A percentile compares a stretch with the other conserved stretches of the same genome.
phyloP scores from a whole-genome alignment of 805 yeast species.

The Millerozyma miso region DNA sequence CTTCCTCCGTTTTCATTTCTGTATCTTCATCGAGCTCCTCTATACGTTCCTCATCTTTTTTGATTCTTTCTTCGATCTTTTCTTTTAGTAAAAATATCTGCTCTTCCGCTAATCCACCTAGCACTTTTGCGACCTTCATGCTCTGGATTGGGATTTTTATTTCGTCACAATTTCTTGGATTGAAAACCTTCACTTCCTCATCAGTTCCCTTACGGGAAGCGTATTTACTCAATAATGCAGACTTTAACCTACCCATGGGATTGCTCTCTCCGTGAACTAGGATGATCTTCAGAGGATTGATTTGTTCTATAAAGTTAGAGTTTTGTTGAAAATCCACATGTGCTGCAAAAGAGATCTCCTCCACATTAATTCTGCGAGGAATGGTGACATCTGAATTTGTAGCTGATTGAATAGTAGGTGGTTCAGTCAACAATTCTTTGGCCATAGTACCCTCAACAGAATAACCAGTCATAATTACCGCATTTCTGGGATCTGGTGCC shows the following conservation, averaged over 20 bases:
- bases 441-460: slow-evolving; percentile 99
- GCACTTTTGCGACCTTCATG: slow-evolving; percentile 71
- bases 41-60: slow-evolving; percentile 31
- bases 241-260: slow-evolving; percentile 97
- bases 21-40: slow-evolving; percentile 10
- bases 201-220: slow-evolving; percentile 77
- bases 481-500: slow-evolving; percentile 94
- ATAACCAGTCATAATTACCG: slow-evolving; percentile 89
- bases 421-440: slow-evolving; percentile 80
- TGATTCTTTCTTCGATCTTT: slow-evolving; percentile 44
- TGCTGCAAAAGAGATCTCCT: slow-evolving; percentile 98
- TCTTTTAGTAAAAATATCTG: slow-evolving; percentile 30
- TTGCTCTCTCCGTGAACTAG: slow-evolving; percentile 96
- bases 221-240: slow-evolving; percentile 86
- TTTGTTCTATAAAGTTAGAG: slow-evolving; percentile 81
- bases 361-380: slow-evolving; percentile 83
- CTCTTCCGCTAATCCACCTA: slow-evolving; percentile 50
- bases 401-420: slow-evolving; percentile 81
- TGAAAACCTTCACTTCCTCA: slow-evolving; percentile 84
- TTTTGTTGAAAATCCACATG: slow-evolving; percentile 97
- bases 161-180: slow-evolving; percentile 87
- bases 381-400: slow-evolving; percentile 77
- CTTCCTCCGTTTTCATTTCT: slow-evolving; percentile 6
- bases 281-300: slow-evolving; percentile 80
- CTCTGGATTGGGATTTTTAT: slow-evolving; percentile 77